phyloP scores from a whole-genome alignment of 139 green algal genomes.

The Monoraphidium neglectum region DNA sequence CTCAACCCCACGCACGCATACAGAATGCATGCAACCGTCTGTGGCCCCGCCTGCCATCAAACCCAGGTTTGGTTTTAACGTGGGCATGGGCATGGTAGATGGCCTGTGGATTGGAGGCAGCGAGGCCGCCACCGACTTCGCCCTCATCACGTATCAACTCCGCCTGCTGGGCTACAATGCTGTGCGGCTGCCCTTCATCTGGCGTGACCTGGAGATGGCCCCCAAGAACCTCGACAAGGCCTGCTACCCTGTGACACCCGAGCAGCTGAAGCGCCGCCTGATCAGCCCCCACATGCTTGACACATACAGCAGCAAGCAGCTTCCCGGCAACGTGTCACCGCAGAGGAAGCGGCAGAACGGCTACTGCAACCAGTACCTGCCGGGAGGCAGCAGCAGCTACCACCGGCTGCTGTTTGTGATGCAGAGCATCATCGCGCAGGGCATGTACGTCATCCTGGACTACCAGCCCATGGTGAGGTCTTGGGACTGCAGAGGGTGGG shows the following conservation, averaged over 20 bases:
- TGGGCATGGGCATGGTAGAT: conserved; percentile 34
- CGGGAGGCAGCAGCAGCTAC: conserved; percentile 16
- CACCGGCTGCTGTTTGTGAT: conserved; percentile 18
- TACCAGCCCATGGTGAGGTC: conserved; percentile 39
- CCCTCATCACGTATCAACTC: conserved; percentile 31
- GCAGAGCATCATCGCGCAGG: conserved; percentile 31
- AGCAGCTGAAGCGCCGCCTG: conserved; percentile 17
- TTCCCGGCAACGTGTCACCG: conserved; percentile 23
- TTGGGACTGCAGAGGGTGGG: too few relatives aligned
- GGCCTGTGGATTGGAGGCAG: conserved; percentile 25
- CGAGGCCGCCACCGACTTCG: conserved; percentile 31
- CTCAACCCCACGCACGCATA: too few relatives aligned
- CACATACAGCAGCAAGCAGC: conserved; percentile 15
- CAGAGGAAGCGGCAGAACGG: neutral
- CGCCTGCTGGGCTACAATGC: conserved; percentile 36
- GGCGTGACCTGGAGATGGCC: conserved; percentile 25
- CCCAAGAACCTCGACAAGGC: conserved; percentile 24
- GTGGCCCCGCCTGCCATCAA: too few relatives aligned
- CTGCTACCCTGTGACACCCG: conserved; percentile 13
- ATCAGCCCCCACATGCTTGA: conserved; percentile 25
- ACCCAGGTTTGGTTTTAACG: conserved; percentile 26
- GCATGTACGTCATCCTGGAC: conserved; percentile 37
- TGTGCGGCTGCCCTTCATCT: conserved; percentile 30
- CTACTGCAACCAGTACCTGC: conserved; percentile 32
- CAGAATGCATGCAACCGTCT: too few relatives aligned